A percentile compares a stretch with the other conserved stretches of the same genome.
Evolutionary conservation across 179 eudicot species (phyloP).

Genomic region (Silene coronaria): DNA sequence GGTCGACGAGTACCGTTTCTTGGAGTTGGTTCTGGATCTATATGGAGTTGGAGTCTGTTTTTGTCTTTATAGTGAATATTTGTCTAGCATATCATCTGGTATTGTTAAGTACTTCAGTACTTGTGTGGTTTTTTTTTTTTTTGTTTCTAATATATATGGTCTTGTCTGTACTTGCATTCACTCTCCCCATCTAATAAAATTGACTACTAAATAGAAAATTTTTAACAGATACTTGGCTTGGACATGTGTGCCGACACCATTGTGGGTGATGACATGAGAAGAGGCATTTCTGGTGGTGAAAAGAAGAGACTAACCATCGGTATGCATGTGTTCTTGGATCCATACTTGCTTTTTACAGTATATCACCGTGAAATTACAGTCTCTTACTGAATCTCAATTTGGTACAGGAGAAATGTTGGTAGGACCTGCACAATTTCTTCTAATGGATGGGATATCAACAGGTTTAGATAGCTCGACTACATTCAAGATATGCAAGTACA

Average conservation of each 20-base stretch:
- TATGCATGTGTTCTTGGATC: slow-evolving; percentile 10
- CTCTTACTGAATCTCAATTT: neutral
- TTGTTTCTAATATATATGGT: too few relatives aligned
- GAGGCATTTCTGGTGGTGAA: slow-evolving; percentile 91
- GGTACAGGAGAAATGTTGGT: slow-evolving; percentile 72
- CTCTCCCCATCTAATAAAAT: too few relatives aligned
- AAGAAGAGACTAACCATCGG: slow-evolving; percentile 84
- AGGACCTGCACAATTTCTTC: slow-evolving; percentile 66
- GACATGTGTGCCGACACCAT: slow-evolving; percentile 70
- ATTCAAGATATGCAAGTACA: slow-evolving; percentile 58
- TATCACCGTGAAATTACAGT: too few relatives aligned
- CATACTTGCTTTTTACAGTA: neutral
- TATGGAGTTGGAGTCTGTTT: too few relatives aligned
- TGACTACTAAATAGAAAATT: too few relatives aligned
- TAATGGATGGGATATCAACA: slow-evolving; percentile 80
- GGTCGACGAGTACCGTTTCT: too few relatives aligned
- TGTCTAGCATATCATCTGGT: too few relatives aligned
- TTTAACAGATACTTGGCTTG: slow-evolving; percentile 59
- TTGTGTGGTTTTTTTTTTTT: too few relatives aligned
- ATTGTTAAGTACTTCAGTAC: too few relatives aligned
- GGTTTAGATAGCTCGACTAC: slow-evolving; percentile 82
- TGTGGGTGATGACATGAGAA: slow-evolving; percentile 78
- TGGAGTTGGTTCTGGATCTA: too few relatives aligned
- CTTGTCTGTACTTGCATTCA: too few relatives aligned
- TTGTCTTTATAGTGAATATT: too few relatives aligned